Conservation (phyloP, 495 filamentous ascomycete genomes). For the Neurospora sublineolata region DNA sequence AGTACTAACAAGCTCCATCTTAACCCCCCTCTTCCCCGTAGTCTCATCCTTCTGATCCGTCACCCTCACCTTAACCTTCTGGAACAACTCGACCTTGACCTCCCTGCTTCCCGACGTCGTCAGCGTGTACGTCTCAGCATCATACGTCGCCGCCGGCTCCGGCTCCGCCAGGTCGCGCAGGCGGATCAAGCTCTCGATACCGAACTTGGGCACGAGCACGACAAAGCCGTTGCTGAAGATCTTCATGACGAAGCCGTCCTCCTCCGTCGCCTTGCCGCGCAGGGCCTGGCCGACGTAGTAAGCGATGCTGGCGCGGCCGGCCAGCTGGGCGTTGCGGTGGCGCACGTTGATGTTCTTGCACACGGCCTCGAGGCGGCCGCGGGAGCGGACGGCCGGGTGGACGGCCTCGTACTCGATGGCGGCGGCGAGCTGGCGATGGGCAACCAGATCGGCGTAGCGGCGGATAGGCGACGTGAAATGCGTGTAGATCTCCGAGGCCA, state of each 20-base stretch:
- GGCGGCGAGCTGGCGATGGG: constrained; percentile 86
- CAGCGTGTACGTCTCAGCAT: constrained; percentile 73
- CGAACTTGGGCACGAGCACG: constrained; percentile 89
- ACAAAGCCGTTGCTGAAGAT: constrained; percentile 95
- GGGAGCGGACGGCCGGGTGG: constrained; percentile 62
- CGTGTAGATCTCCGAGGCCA: constrained; percentile 93
- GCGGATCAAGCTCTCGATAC: constrained; percentile 83
- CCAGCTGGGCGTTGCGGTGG: constrained; percentile 92
- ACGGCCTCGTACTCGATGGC: constrained; percentile 86
- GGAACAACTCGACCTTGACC: constrained; percentile 67
- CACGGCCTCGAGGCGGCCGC: constrained; percentile 74
- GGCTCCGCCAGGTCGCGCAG: constrained; percentile 67
- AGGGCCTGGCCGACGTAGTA: constrained; percentile 96
- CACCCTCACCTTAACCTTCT: constrained; percentile 77
- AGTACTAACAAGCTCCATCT: constrained; percentile 48
- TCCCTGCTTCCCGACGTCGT: constrained; percentile 42
- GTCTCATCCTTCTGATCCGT: constrained; percentile 85
- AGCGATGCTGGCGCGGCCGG: constrained; percentile 82
- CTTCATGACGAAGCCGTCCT: constrained; percentile 92
- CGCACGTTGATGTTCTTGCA: constrained; percentile 97
- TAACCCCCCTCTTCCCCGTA: constrained; percentile 84
- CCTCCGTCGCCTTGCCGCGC: constrained; percentile 67
- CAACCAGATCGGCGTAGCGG: constrained; percentile 88
- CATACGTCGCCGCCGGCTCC: constrained; percentile 67
- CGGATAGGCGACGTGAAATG: constrained; percentile 97